A percentile compares a stretch with the other conserved stretches of the same genome.
phyloP scores from a whole-genome alignment of 257 asterid species.

The Lycium barbarum region DNA sequence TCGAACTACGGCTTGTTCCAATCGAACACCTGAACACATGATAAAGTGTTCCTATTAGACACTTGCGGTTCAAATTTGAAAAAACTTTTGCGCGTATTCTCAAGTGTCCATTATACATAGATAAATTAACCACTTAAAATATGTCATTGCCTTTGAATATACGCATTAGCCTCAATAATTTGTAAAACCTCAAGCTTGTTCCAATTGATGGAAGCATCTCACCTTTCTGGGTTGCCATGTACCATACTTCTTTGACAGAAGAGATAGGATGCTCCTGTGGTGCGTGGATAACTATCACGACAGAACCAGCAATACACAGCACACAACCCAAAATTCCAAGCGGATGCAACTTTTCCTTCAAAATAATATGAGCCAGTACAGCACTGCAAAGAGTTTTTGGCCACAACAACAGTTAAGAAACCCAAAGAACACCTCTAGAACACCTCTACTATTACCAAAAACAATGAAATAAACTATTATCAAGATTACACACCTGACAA shows the following conservation, averaged over 20 bases:
- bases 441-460: neutral
- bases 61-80: too few species aligned
- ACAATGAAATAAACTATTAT: neutral
- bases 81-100: too few species aligned
- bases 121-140: too few species aligned
- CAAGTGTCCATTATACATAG: too few species aligned
- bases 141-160: too few species aligned
- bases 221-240: slow-evolving; percentile 84
- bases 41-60: too few species aligned
- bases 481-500: slow-evolving; percentile 61
- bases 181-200: too few species aligned
- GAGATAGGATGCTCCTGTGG: slow-evolving; percentile 76
- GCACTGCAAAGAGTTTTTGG: slow-evolving; percentile 51
- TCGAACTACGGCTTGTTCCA: too few species aligned
- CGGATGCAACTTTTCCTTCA: slow-evolving; percentile 74
- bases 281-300: slow-evolving; percentile 78
- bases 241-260: slow-evolving; percentile 82
- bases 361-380: slow-evolving; percentile 74
- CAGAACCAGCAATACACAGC: slow-evolving; percentile 80
- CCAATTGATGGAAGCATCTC: slow-evolving; percentile 9
- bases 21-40: too few species aligned
- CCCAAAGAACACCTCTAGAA: slow-evolving; percentile 2
- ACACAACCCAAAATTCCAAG: slow-evolving; percentile 84
- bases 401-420: slow-evolving; percentile 4
- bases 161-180: too few species aligned